Evolutionary conservation across 2,329 filamentous ascomycete genomes (phyloP), one percentile per base, ranked within the genome.

Genomic region (Fusarium agapanthi): DNA sequence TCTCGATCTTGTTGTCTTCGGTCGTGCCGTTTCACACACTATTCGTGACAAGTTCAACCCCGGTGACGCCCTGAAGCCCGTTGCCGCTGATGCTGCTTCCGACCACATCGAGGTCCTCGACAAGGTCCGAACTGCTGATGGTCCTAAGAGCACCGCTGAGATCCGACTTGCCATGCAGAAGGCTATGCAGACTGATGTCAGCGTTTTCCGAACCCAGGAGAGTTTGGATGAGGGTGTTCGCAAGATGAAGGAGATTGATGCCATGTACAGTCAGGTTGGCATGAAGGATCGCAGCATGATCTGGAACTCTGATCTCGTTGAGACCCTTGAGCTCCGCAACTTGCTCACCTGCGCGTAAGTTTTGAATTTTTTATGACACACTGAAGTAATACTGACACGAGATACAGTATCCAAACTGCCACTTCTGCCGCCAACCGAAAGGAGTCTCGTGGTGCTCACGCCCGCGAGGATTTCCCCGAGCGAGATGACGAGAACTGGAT

Each of bases 231-330:
- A 98, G 84, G 95, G 95, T 89, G 95, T 97, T 71, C 87, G 88
- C 84, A 95, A 91, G 87, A 96, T 98, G 83, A 90, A 86, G 74
- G 91, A 94, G 76, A 94, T 98, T 77, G 95, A 98, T 82, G 84
- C 89, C 78, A 88, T 87, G 79, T 98, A 93, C 86, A 85, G 88
- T 78, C 88, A 98, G 80, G 92, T 98, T 77, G 94, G 94, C 80
- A 98, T 94, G 86, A 97, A 97, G 90, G 95, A 98, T 84, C 93
- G 96, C 84, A 97, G 94, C 89, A 98, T 98, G 95, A 98, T 98
- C 87, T 98, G 95, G 95, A 98, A 98, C 91, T 95, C 93, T 30
- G 95, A 98, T 81, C 90, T 98, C 43, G 94, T 97, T 71, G 95
- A 98, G 89, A 97, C 95, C 13, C 90, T 99, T 63, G 96, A 99